Evolutionary conservation across 108 stramenopile genomes (phyloP), one percentile per base, ranked within the genome.

Genomic region (Parmales sp.): DNA sequence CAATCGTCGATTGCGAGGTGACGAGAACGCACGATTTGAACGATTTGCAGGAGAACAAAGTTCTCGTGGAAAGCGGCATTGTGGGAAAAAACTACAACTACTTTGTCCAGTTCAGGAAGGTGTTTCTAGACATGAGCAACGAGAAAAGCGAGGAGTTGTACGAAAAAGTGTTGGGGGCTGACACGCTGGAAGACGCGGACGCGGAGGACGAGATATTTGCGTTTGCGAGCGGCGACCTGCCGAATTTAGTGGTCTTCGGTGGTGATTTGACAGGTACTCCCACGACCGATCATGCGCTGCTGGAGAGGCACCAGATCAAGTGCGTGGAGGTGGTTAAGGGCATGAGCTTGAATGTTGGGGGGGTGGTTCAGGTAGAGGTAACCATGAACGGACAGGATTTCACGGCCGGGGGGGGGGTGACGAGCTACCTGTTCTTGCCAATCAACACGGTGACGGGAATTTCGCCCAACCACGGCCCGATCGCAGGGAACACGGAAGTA

Each of bases 371-470:
- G 29, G 68, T 89, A 3, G 73, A 82, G 34, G 78, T 89, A 11
- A 73, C 85, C 8, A 66, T 73, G 23, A 89, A 89, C 46, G 86
- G 86, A 8, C 70, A 69, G 7, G 88, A 89, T 64, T 87, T 67
- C 64, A 74, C 86, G 11, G 64, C 46, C 6, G 45, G 29, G 36
- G 43, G 11, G 8, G 54, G 37, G n/a, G 64, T 75, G 16, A 2
- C 39, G 29, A 38, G 5, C 19, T 89, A 79, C 54, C 49, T 49
- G n/a, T 89, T 86, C 63, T 51, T 82, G 22, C 69, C 89, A 8
- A 48, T 82, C n/a, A 73, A 78, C 2, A 67, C 48, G 37, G 78
- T 87, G 13, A 34, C 31, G 18, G 64, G 50, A 26, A 64, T 90
- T 22, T 26, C 26, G 5, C 89, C 89, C 0, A 63, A 68, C 11